Conservation (phyloP, 2,329 filamentous ascomycete genomes). For the Trichoderma breve region DNA sequence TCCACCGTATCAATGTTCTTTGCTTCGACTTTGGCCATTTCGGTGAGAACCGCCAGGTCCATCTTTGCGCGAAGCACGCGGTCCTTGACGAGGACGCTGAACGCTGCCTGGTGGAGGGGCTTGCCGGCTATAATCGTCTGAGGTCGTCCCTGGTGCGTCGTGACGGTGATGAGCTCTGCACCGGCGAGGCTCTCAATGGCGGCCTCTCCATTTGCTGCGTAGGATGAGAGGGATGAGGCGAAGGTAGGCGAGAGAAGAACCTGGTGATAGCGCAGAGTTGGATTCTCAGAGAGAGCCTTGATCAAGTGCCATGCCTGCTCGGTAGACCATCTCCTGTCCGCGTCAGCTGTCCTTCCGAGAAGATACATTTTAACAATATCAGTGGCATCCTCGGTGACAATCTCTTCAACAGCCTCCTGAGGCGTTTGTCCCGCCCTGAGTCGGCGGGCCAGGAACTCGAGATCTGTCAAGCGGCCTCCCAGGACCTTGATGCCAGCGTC, state of each 20-base stretch:
- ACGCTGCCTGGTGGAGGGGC: slow-evolving; percentile 83
- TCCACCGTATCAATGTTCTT: slow-evolving; percentile 76
- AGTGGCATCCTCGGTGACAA: slow-evolving; percentile 82
- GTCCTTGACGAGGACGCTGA: slow-evolving; percentile 69
- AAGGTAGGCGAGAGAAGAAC: slow-evolving; percentile 76
- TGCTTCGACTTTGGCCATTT: slow-evolving; percentile 69
- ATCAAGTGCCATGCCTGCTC: slow-evolving; percentile 91
- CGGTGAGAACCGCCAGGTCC: slow-evolving; percentile 66
- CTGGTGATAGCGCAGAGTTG: slow-evolving; percentile 78
- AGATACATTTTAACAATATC: slow-evolving; percentile 95
- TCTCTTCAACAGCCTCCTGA: slow-evolving; percentile 76
- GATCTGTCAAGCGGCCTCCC: slow-evolving; percentile 89
- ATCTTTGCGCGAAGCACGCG: slow-evolving; percentile 70
- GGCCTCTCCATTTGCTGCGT: slow-evolving; percentile 62
- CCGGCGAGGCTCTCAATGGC: slow-evolving; percentile 79
- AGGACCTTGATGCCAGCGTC: slow-evolving; percentile 78
- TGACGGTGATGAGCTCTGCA: slow-evolving; percentile 80
- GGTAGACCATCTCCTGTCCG: slow-evolving; percentile 66
- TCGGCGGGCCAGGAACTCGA: slow-evolving; percentile 88
- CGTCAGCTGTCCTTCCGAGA: slow-evolving; percentile 51
- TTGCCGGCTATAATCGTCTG: slow-evolving; percentile 75
- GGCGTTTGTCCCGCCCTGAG: slow-evolving; percentile 86
- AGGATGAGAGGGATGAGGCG: slow-evolving; percentile 50
- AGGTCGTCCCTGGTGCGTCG: slow-evolving; percentile 71
- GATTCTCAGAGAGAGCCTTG: slow-evolving; percentile 68